These are phyloP conservation scores for Colletotrichum brevisporum DNA, from an alignment of 2,329 filamentous ascomycete species.

Conservation along the genomic window DNA sequence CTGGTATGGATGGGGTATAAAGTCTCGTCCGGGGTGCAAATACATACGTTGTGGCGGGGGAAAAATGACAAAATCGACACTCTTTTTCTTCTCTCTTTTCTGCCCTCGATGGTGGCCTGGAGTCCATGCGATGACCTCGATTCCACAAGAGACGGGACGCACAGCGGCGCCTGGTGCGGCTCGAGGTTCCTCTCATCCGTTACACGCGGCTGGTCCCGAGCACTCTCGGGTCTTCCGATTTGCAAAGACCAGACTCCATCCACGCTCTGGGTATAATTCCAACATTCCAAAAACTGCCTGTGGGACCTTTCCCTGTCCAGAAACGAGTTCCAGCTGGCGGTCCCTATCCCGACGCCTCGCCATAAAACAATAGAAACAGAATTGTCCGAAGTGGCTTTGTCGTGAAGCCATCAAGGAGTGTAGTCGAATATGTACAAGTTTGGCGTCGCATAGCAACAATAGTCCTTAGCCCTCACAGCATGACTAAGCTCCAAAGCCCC, in stretches of 20 bases:
- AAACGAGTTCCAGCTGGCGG: constrained; percentile 16
- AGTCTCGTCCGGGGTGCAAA: constrained; percentile 12
- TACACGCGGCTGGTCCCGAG: constrained; percentile 1
- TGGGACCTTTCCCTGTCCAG: constrained; percentile 19
- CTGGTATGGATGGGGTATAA: constrained; percentile 12
- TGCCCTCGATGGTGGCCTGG: constrained; percentile 6
- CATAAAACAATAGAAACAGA: constrained; percentile 32
- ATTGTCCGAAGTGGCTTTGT: constrained; percentile 28
- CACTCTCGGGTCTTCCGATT: constrained; percentile 11
- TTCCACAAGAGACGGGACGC: neutral
- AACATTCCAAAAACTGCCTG: constrained; percentile 32
- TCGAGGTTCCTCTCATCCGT: neutral
- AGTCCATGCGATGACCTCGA: neutral
- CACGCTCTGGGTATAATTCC: constrained; percentile 34
- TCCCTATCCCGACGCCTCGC: constrained; percentile 35
- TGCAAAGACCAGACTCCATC: constrained; percentile 30
- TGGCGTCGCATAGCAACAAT: constrained; percentile 13
- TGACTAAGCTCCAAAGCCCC: neutral
- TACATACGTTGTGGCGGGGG: constrained; percentile 4
- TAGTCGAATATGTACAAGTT: constrained; percentile 35
- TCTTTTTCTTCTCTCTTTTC: constrained; percentile 20
- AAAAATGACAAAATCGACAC: constrained; percentile 6
- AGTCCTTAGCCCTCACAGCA: neutral
- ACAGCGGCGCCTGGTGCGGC: constrained; percentile 3
- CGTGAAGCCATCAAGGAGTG: constrained; percentile 30